These are phyloP conservation scores for Vigna reflexopilosa DNA, from an alignment of 306 rosid genomes.

Conservation along the genomic window DNA sequence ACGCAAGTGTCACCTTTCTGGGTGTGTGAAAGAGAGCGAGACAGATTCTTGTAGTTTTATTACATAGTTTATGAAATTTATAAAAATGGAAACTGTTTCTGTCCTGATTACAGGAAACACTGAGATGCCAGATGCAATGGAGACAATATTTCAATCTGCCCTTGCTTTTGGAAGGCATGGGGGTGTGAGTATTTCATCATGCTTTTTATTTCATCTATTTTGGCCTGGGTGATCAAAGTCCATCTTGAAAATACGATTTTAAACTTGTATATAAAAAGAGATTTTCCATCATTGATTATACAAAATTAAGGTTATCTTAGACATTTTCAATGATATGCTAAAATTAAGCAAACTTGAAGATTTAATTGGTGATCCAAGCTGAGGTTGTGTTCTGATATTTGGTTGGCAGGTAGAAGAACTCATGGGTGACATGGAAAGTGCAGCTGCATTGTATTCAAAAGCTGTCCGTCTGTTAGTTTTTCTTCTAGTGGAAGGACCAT, in stretches of 20 bases:
- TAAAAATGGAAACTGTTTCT: slow-evolving; percentile 10
- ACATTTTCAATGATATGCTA: slow-evolving; percentile 33
- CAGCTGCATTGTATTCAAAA: slow-evolving; percentile 75
- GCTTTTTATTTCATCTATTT: slow-evolving; percentile 40
- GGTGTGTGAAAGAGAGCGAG: background rate
- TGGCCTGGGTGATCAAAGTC: background rate
- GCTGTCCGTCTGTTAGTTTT: slow-evolving; percentile 74
- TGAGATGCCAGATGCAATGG: slow-evolving; percentile 99
- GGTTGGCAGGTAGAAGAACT: slow-evolving; percentile 91
- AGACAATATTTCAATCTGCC: slow-evolving; percentile 93
- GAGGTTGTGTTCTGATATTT: slow-evolving; percentile 25
- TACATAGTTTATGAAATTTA: slow-evolving; percentile 22
- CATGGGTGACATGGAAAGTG: slow-evolving; percentile 84
- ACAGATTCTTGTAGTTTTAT: slow-evolving; percentile 31
- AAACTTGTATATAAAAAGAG: background rate
- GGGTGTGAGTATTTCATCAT: slow-evolving; percentile 72
- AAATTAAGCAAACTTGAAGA: slow-evolving; percentile 1
- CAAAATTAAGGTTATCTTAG: background rate
- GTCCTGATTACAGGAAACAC: slow-evolving; percentile 71
- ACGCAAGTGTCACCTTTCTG: background rate
- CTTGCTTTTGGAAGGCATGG: slow-evolving; percentile 90
- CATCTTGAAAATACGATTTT: slow-evolving; percentile 28
- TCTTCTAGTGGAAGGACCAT: slow-evolving; percentile 92
- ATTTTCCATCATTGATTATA: slow-evolving; percentile 15
- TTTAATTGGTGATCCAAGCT: slow-evolving; percentile 25